phyloP scores from a whole-genome alignment of 371 early-diverging fungal species.

The Coemansia sp. region DNA sequence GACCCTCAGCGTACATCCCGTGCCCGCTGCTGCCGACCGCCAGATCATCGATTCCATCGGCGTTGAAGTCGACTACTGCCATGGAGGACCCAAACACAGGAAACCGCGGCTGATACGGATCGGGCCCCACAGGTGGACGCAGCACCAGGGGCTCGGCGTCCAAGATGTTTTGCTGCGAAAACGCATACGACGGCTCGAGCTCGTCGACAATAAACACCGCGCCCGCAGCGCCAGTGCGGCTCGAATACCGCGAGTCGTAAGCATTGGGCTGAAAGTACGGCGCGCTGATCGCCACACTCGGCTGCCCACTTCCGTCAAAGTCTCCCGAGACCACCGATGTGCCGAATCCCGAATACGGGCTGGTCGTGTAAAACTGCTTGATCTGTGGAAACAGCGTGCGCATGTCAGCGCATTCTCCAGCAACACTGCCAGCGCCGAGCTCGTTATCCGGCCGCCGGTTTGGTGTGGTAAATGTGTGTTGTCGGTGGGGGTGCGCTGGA shows the following conservation, averaged over 20 bases:
- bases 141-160: constrained; percentile 25
- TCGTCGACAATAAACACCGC: constrained; percentile 58
- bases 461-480: constrained; percentile 8
- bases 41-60: constrained; percentile 85
- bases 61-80: constrained; percentile 74
- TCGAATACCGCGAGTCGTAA: background rate
- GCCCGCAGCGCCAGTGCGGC: constrained; percentile 53
- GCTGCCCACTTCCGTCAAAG: constrained; percentile 62
- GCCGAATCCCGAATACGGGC: constrained; percentile 65
- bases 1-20: constrained; percentile 34
- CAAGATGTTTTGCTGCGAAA: constrained; percentile 41
- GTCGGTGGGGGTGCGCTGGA: background rate
- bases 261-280: constrained; percentile 56
- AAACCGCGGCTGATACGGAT: constrained; percentile 3
- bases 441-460: background rate
- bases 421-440: background rate
- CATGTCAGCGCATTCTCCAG: constrained; percentile 16
- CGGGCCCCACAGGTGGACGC: background rate
- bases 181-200: constrained; percentile 6
- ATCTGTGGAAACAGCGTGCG: constrained; percentile 15
- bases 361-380: constrained; percentile 48
- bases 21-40: constrained; percentile 73
- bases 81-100: constrained; percentile 77
- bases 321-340: constrained; percentile 65
- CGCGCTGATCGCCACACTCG: constrained; percentile 70